These are phyloP conservation scores for Debaryomyces robertsiae DNA, from an alignment of 1,139 yeast genomes.

Conservation along the genomic window DNA sequence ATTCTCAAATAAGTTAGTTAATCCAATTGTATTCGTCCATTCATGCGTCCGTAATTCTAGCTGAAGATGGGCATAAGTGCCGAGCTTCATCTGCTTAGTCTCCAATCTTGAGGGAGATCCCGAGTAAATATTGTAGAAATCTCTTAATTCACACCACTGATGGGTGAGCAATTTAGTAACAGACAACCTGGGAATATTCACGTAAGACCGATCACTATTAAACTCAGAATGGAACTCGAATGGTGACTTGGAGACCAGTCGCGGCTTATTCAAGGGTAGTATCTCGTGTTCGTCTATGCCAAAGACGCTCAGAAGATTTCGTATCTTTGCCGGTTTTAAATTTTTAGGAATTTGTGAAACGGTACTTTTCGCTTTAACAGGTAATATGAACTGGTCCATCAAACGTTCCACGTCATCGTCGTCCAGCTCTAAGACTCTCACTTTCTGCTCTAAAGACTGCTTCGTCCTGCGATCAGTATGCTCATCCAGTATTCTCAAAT, in stretches of 20 bases:
- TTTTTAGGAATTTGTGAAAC: neutral
- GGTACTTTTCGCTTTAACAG: neutral
- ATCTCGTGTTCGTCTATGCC: conserved; percentile 13
- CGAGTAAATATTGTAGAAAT: conserved; percentile 46
- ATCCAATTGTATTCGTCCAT: conserved; percentile 19
- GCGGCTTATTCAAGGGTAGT: conserved; percentile 20
- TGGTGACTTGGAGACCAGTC: conserved; percentile 21
- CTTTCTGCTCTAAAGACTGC: neutral
- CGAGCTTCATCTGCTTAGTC: conserved; percentile 38
- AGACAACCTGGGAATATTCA: conserved; percentile 38
- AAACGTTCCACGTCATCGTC: neutral
- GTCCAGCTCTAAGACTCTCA: neutral
- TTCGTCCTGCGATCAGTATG: neutral
- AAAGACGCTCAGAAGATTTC: conserved; percentile 10
- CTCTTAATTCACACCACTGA: conserved; percentile 56
- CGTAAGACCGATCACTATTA: conserved; percentile 30
- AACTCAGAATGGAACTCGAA: conserved; percentile 27
- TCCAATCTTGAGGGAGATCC: conserved; percentile 29
- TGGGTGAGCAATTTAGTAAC: conserved; percentile 50
- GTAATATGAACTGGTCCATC: conserved; percentile 3
- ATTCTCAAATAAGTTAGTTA: conserved; percentile 12
- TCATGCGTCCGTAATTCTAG: conserved; percentile 48
- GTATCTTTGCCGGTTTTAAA: neutral
- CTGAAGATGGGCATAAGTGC: conserved; percentile 41
- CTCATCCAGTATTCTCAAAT: neutral